These are phyloP conservation scores for Crotalaria pallida DNA, from an alignment of 306 rosid species.

Conservation along the genomic window DNA sequence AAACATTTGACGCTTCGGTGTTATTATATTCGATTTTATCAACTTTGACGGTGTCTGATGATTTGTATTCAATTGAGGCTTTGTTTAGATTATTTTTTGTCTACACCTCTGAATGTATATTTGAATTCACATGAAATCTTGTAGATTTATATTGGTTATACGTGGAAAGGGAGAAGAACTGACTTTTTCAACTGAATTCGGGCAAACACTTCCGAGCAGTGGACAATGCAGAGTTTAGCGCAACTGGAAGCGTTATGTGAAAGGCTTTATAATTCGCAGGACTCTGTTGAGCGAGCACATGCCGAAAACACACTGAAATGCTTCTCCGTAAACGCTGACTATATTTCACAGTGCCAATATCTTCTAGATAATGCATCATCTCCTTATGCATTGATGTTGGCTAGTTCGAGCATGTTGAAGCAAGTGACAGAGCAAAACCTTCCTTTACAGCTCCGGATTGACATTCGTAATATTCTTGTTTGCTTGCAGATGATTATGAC, in stretches of 20 bases:
- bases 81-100: constrained; percentile 21
- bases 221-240: constrained; percentile 49
- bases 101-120: constrained; percentile 25
- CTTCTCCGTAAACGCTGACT: constrained; percentile 38
- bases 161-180: constrained; percentile 28
- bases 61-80: constrained; percentile 22
- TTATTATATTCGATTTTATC: constrained; percentile 25
- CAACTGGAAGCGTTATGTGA: constrained; percentile 47
- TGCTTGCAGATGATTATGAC: constrained; percentile 21
- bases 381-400: constrained; percentile 51
- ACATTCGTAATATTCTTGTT: constrained; percentile 49
- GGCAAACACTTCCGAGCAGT: constrained; percentile 35
- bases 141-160: constrained; percentile 31
- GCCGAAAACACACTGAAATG: constrained; percentile 48
- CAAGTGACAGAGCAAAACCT: constrained; percentile 51
- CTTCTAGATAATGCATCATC: constrained; percentile 45
- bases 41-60: constrained; percentile 21
- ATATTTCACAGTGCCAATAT: constrained; percentile 48
- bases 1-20: constrained; percentile 30
- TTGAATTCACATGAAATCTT: constrained; percentile 28
- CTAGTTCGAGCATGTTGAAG: constrained; percentile 54
- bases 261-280: constrained; percentile 47
- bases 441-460: constrained; percentile 48
- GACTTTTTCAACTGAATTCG: constrained; percentile 36
- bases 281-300: constrained; percentile 46